Evolutionary conservation across 2,329 filamentous ascomycete species (phyloP).

Genomic region (Didymosphaeria variabile): DNA sequence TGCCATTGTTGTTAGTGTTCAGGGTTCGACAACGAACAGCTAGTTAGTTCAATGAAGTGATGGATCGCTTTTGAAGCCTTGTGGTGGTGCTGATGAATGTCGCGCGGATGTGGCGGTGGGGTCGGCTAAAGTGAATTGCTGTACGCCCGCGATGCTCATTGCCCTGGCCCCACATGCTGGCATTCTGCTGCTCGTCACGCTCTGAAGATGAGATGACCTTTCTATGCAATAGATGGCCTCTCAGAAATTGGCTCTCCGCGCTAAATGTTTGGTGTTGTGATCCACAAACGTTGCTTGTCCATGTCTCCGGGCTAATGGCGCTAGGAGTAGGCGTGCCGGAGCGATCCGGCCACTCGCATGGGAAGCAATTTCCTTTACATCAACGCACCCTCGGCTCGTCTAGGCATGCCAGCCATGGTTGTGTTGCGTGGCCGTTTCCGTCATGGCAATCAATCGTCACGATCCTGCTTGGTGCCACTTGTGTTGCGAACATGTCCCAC

Average conservation of each 20-base stretch:
- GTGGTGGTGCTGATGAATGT: conserved; percentile 9
- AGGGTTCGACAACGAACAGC: background rate
- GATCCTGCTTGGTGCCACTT: background rate
- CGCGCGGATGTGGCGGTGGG: conserved; percentile 11
- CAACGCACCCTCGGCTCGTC: conserved; percentile 3
- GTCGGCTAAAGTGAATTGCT: conserved; percentile 10
- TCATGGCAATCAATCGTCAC: background rate
- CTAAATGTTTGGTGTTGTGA: background rate
- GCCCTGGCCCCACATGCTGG: conserved; percentile 12
- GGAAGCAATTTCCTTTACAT: conserved; percentile 10
- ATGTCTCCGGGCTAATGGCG: background rate
- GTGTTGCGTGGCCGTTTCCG: background rate
- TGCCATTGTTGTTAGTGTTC: conserved; percentile 17
- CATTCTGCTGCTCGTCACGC: background rate
- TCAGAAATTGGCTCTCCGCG: background rate
- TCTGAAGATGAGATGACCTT: background rate
- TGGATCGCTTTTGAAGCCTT: background rate
- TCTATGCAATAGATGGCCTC: background rate
- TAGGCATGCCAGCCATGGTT: background rate
- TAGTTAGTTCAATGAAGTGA: background rate
- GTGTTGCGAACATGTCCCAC: background rate
- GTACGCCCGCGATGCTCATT: conserved; percentile 5
- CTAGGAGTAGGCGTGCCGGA: conserved; percentile 11
- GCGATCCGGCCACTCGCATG: conserved; percentile 13
- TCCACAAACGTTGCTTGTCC: background rate